These are phyloP conservation scores for Lactarius evosmus DNA, from an alignment of 768 basidiomycete genomes.

Conservation along the genomic window DNA sequence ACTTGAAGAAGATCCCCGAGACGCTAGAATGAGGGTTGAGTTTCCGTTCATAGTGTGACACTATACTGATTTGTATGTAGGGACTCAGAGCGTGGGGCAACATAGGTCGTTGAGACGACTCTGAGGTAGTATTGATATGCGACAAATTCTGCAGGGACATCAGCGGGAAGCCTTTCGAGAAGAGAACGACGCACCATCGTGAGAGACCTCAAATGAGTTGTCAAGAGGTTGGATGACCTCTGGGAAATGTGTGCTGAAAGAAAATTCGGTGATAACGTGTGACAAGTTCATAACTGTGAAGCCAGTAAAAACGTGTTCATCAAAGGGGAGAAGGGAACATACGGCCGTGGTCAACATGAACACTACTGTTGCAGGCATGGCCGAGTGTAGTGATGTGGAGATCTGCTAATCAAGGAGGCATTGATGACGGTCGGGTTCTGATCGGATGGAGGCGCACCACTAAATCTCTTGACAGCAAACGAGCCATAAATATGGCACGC, in stretches of 20 bases:
- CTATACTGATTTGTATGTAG: conserved; percentile 84
- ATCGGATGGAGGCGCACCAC: conserved; percentile 48
- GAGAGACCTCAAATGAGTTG: conserved; percentile 74
- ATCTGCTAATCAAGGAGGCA: conserved; percentile 52
- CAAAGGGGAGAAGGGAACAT: conserved; percentile 35
- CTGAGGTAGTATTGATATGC: conserved; percentile 94
- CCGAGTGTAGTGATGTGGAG: conserved; percentile 92
- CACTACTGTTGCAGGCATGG: conserved; percentile 84
- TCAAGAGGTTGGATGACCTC: conserved; percentile 94
- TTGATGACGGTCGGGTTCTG: not conserved
- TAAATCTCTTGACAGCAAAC: conserved; percentile 85
- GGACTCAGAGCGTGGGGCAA: conserved; percentile 63
- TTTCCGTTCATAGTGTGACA: conserved; percentile 85
- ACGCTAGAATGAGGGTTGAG: conserved; percentile 74
- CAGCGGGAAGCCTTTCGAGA: conserved; percentile 6
- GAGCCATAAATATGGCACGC: conserved; percentile 88
- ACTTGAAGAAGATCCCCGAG: conserved; percentile 98
- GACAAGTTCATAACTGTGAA: conserved; percentile 88
- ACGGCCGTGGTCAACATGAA: conserved; percentile 87
- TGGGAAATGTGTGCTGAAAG: conserved; percentile 94
- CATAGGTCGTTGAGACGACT: conserved; percentile 93
- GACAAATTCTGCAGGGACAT: conserved; percentile 58
- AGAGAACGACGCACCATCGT: conserved; percentile 52
- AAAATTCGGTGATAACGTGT: conserved; percentile 94
- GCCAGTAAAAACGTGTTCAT: not conserved